A percentile compares a stretch with the other conserved stretches of the same genome.
These are phyloP conservation scores for Candida andamanensis DNA, from an alignment of 805 yeast genomes.

Conservation along the genomic window DNA sequence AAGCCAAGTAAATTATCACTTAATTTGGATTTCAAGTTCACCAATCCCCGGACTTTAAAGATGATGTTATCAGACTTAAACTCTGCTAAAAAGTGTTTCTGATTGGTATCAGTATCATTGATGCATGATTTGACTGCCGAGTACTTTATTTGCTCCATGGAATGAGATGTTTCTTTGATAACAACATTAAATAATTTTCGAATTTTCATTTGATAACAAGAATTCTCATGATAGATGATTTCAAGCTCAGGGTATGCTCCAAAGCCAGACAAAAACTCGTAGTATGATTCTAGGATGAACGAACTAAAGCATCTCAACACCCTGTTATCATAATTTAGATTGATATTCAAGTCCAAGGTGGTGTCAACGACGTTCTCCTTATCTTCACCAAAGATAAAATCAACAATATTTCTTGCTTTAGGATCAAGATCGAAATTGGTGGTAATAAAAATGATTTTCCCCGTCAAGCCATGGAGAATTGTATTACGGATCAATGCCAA, in stretches of 20 bases:
- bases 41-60: constrained; percentile 1
- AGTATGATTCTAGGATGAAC: constrained; percentile 7
- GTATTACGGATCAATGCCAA: constrained; percentile 13
- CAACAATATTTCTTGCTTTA: constrained; percentile 14
- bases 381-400: constrained; percentile 10
- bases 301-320: constrained; percentile 16
- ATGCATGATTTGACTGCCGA: background rate
- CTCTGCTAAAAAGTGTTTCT: too few relatives aligned
- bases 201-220: background rate
- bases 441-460: constrained; percentile 16
- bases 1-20: background rate
- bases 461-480: constrained; percentile 13
- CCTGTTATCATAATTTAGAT: constrained; percentile 3
- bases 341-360: background rate
- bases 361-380: constrained; percentile 4
- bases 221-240: background rate
- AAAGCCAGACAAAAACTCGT: constrained; percentile 1
- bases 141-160: too few relatives aligned
- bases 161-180: background rate
- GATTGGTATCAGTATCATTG: too few relatives aligned
- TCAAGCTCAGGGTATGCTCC: background rate
- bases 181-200: constrained; percentile 1
- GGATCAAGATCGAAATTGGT: constrained; percentile 17
- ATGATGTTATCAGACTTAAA: background rate
- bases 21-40: background rate